Base-by-base conservation (phyloP, 768 basidiomycete species). In the Pleurotus tuoliensis region DNA sequence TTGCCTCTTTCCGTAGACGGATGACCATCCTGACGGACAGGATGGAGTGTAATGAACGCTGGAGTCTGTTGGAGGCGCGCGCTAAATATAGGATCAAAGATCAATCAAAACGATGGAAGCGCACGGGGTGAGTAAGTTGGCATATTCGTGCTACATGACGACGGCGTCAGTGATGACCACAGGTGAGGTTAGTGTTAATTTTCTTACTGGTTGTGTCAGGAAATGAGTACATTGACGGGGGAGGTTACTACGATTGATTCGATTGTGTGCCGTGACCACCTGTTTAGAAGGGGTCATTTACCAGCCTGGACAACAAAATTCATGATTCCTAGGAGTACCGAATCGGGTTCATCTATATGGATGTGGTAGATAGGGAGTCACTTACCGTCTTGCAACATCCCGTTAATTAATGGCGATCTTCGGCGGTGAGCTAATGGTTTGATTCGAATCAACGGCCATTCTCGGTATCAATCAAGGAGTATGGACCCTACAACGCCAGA, bases 301-400 rank as follows among this genome's bases (percentile, higher is more conserved):
- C 49, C 30, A 4, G 49, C 49, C 22, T 51, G 49, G 8, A 37
- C 18, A 13, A 51, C 27, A 22, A 51, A 51, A 51, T 51, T 38
- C 13, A 22, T 18, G 12, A 51, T 30, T 15, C 49, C 49, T 51
- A 51, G 16, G 12, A 0, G 25, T 20, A 9, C 25, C 18, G 4
- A 1, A 22, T 22, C 22, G 22, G 22, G 22, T 13, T 3, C 15
- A 49, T n/a, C 15, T 46, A n/a, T 22, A 13, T 22, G 15, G 45
- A 15, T 12, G 45, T 2, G 11, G 20, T 46, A 46, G 11, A 13
- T 46, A 5, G 5, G 3, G 9, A 30, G 13, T 27, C 11, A 37
- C 47, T 5, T 48, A 51, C 49, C 49, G 22, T 51, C 49, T 34
- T 51, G 27, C 30, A 51, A 18, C 49, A 51, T 51, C 13, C 34